These are phyloP conservation scores for Striga hermonthica DNA, from an alignment of 305 asterid genomes.

Conservation along the genomic window DNA sequence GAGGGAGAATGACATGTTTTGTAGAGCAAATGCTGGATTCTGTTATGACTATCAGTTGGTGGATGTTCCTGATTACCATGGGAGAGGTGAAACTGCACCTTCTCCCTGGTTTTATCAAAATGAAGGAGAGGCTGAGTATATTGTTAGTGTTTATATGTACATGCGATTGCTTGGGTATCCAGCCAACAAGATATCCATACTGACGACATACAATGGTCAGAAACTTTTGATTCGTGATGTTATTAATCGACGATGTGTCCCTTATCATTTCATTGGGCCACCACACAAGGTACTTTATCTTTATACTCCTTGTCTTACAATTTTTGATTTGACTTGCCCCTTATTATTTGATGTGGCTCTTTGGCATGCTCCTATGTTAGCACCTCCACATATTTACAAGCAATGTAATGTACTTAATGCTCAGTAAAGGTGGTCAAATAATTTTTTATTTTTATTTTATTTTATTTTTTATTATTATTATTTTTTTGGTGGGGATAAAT, in stretches of 20 bases:
- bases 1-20: conserved; percentile 60
- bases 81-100: conserved; percentile 94
- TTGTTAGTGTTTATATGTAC: conserved; percentile 87
- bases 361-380: conserved; percentile 12
- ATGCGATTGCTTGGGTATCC: conserved; percentile 98
- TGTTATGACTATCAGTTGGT: conserved; percentile 86
- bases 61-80: conserved; percentile 87
- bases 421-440: not conserved
- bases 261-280: conserved; percentile 86
- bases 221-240: conserved; percentile 96
- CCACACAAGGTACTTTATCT: conserved; percentile 73
- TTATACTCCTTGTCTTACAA: conserved; percentile 7
- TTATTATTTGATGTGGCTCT: not conserved
- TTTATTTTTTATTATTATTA: too few species aligned
- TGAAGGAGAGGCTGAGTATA: conserved; percentile 96
- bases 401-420: conserved; percentile 3
- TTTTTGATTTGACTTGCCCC: conserved; percentile 10
- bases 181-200: conserved; percentile 85
- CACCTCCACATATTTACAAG: conserved; percentile 7
- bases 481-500: too few species aligned
- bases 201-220: conserved; percentile 98
- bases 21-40: conserved; percentile 84
- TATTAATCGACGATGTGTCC: conserved; percentile 82
- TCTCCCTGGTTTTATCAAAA: conserved; percentile 99
- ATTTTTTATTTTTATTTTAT: too few species aligned